Percentiles rank a stretch among this genome's conserved stretches.
These are phyloP conservation scores for Leccinum olivaceopallidum DNA, from an alignment of 768 basidiomycete species.

Conservation along the genomic window DNA sequence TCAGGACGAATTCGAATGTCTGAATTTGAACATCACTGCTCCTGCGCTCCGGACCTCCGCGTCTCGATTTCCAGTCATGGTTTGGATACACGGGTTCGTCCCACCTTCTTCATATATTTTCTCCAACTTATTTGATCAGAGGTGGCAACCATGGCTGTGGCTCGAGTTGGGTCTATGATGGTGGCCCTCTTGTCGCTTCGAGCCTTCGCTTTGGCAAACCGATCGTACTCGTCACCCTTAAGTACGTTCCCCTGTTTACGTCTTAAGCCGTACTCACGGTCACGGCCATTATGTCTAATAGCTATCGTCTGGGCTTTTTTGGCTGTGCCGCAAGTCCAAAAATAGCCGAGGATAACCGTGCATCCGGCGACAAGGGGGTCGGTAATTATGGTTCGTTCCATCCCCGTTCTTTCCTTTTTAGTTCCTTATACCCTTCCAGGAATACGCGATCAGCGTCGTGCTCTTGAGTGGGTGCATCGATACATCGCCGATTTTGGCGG, in stretches of 20 bases:
- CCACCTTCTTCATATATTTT: constrained; percentile 9
- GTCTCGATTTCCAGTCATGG: constrained; percentile 72
- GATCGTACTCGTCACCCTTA: constrained; percentile 70
- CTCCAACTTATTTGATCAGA: constrained; percentile 39
- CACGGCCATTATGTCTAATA: constrained; percentile 26
- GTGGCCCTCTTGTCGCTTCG: constrained; percentile 67
- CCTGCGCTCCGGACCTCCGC: constrained; percentile 55
- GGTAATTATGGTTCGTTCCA: constrained; percentile 69
- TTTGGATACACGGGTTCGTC: constrained; percentile 84
- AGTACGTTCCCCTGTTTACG: constrained; percentile 48
- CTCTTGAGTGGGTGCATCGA: constrained; percentile 62
- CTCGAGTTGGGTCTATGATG: constrained; percentile 77
- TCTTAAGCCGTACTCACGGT: constrained; percentile 13
- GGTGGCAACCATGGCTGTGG: constrained; percentile 75
- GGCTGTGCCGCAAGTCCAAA: constrained; percentile 71
- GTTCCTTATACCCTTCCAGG: constrained; percentile 37
- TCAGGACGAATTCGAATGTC: constrained; percentile 77
- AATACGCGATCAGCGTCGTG: constrained; percentile 62
- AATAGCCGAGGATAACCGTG: constrained; percentile 66
- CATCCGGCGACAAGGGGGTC: constrained; percentile 65
- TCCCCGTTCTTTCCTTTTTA: constrained; percentile 1
- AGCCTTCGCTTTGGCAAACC: constrained; percentile 64
- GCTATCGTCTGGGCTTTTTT: constrained; percentile 76
- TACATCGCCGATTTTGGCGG: constrained; percentile 68
- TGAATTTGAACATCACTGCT: constrained; percentile 79